Evolutionary conservation across 345 rosid species (phyloP).

Genomic region (Streptanthus diversifolius): DNA sequence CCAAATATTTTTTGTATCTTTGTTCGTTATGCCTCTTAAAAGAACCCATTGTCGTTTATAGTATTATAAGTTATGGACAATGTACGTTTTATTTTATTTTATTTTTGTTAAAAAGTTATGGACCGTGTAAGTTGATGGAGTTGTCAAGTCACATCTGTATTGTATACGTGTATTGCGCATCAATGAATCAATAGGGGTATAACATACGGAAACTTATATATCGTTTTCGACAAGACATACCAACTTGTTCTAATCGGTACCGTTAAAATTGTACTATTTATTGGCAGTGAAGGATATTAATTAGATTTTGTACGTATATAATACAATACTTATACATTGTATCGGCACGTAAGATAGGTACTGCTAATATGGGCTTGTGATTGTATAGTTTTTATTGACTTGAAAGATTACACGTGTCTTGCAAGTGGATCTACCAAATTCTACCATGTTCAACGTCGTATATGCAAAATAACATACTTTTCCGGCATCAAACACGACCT

Average conservation of each 20-base stretch:
- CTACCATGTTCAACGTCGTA: neutral
- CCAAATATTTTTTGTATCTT: neutral
- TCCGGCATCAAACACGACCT: too few relatives aligned
- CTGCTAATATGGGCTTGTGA: slow-evolving; percentile 2
- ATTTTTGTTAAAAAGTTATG: neutral
- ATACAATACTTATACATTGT: neutral
- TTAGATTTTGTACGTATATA: neutral
- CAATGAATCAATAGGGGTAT: neutral
- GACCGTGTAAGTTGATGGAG: neutral
- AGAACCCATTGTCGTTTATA: slow-evolving; percentile 5
- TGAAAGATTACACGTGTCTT: neutral
- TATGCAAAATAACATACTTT: too few relatives aligned
- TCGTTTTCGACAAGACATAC: neutral
- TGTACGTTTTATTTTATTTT: too few relatives aligned
- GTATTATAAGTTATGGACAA: neutral
- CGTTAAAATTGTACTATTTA: neutral
- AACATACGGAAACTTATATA: neutral
- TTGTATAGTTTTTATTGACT: neutral
- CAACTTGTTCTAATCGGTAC: neutral
- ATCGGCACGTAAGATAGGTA: neutral
- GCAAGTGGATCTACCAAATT: neutral
- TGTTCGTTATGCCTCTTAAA: neutral
- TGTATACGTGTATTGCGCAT: slow-evolving; percentile 5
- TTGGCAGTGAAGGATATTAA: neutral
- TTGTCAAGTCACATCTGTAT: neutral